These are phyloP conservation scores for Apium graveolens DNA, from an alignment of 129 eudicot species.

Conservation along the genomic window DNA sequence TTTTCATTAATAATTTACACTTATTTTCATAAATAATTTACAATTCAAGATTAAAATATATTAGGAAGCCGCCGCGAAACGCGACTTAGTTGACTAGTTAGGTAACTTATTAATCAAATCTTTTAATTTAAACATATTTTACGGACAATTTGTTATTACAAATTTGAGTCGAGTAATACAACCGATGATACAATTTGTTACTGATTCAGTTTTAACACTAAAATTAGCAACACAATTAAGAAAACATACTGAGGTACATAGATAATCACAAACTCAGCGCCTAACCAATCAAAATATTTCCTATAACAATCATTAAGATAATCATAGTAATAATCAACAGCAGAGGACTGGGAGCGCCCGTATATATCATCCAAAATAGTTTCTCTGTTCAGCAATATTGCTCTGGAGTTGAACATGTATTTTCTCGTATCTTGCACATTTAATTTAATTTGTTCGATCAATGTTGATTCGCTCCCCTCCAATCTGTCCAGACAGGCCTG, in stretches of 20 bases:
- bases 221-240: conserved; percentile 3
- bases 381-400: background rate
- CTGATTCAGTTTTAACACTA: background rate
- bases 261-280: background rate
- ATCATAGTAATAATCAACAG: background rate
- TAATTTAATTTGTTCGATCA: background rate
- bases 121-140: too few species aligned
- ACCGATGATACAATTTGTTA: background rate
- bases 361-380: background rate
- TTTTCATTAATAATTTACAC: too few species aligned
- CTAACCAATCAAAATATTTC: background rate
- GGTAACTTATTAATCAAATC: too few species aligned
- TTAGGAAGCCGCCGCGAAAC: too few species aligned
- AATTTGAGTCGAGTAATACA: background rate
- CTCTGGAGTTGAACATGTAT: background rate
- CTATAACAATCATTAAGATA: too few species aligned
- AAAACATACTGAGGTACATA: background rate
- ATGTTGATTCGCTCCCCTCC: background rate
- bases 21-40: too few species aligned
- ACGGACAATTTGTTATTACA: too few species aligned
- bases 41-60: too few species aligned
- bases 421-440: background rate
- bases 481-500: conserved; percentile 14
- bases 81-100: too few species aligned
- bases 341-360: background rate